Percentiles rank a stretch among this genome's conserved stretches.
Evolutionary conservation across 2,329 filamentous ascomycete genomes (phyloP).

Genomic region (Fulvia fulva): DNA sequence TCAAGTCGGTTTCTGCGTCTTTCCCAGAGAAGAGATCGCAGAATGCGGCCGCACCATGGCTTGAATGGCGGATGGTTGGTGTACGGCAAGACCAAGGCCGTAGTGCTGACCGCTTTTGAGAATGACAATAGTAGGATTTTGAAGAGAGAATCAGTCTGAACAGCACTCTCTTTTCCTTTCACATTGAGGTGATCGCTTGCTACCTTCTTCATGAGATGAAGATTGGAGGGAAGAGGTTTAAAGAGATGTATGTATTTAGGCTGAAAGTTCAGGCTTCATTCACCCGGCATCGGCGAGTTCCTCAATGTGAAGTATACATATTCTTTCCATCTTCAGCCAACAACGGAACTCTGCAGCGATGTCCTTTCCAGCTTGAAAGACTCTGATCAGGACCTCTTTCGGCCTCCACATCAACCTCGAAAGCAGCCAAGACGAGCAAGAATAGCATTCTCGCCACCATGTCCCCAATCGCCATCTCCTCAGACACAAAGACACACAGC

Average conservation of each 20-base stretch:
- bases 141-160: too few species aligned
- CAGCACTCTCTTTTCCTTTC: too few species aligned
- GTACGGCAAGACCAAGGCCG: background rate
- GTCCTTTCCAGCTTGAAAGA: too few species aligned
- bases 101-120: background rate
- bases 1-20: background rate
- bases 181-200: too few species aligned
- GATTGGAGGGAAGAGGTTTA: too few species aligned
- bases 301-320: background rate
- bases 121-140: too few species aligned
- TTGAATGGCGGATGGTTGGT: background rate
- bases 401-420: background rate
- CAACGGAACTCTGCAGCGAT: too few species aligned
- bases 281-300: background rate
- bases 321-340: background rate
- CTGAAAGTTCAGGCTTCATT: background rate
- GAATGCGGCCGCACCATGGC: background rate
- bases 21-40: background rate
- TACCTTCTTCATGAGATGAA: too few species aligned
- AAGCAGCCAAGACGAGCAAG: too few species aligned
- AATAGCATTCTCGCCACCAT: slow-evolving; percentile 10
- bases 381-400: too few species aligned
- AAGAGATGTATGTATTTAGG: background rate
- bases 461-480: slow-evolving; percentile 23
- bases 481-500: slow-evolving; percentile 38